Percentiles rank a stretch among this genome's conserved stretches.
Conservation (phyloP, 164 flowering plant species). For the Pachysandra terminalis region DNA sequence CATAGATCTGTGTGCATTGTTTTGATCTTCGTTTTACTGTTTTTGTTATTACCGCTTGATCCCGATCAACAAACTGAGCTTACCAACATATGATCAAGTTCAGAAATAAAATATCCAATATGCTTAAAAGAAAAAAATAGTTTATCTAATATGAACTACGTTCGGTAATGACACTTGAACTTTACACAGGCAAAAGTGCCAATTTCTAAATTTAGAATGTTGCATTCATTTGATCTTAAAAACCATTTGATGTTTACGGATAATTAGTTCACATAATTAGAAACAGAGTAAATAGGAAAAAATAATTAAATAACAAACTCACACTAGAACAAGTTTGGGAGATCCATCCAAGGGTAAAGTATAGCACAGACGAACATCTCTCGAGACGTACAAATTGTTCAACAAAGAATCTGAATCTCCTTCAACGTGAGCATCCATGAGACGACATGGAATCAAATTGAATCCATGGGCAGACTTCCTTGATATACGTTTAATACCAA, state of each 20-base stretch:
- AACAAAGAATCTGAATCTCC: slow-evolving; percentile 9
- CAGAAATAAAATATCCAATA: neutral
- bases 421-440: slow-evolving; percentile 11
- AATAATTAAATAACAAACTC: slow-evolving; percentile 16
- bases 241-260: no score
- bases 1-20: no score
- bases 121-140: no score
- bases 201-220: no score
- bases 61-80: no score
- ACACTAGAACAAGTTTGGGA: slow-evolving; percentile 54
- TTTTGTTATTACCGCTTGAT: no score
- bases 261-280: neutral
- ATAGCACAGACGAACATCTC: slow-evolving; percentile 55
- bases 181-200: no score
- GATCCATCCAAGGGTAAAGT: slow-evolving; percentile 49
- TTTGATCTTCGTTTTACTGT: no score
- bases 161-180: no score
- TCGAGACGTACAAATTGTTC: slow-evolving; percentile 5
- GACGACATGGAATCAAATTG: slow-evolving; percentile 50
- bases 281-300: neutral
- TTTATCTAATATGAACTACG: no score
- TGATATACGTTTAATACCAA: slow-evolving; percentile 37
- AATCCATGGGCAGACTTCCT: slow-evolving; percentile 55
- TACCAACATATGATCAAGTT: neutral
- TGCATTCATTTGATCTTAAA: no score